These are phyloP conservation scores for Ascochyta koolunga DNA, from an alignment of 2,329 filamentous ascomycete genomes.

Conservation along the genomic window DNA sequence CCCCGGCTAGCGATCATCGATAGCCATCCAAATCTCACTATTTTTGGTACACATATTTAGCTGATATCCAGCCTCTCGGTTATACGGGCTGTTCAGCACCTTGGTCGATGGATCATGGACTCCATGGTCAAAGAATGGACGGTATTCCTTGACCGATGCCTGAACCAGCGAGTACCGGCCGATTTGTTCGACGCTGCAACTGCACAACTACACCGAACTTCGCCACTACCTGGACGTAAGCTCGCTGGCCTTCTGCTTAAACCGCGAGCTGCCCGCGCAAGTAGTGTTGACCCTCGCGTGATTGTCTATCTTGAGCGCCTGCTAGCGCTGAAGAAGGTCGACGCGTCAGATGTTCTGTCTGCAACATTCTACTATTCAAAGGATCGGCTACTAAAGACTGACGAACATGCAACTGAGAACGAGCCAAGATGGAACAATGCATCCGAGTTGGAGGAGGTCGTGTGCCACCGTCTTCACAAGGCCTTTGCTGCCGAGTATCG, in stretches of 20 bases:
- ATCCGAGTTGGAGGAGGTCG: slow-evolving; percentile 46
- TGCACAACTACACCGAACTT: slow-evolving; percentile 40
- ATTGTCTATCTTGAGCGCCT: slow-evolving; percentile 45
- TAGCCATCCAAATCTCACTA: slow-evolving; percentile 26
- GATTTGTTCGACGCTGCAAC: slow-evolving; percentile 44
- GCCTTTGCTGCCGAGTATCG: slow-evolving; percentile 43
- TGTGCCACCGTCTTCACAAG: slow-evolving; percentile 47
- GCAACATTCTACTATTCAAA: slow-evolving; percentile 44
- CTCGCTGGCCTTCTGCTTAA: slow-evolving; percentile 44
- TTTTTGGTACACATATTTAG: slow-evolving; percentile 12
- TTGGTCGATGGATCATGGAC: slow-evolving; percentile 42
- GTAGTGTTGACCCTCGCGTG: slow-evolving; percentile 43
- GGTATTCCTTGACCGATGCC: slow-evolving; percentile 43
- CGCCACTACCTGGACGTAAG: slow-evolving; percentile 44
- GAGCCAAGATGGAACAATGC: slow-evolving; percentile 41
- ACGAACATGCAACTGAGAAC: slow-evolving; percentile 25
- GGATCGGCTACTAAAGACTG: slow-evolving; percentile 37
- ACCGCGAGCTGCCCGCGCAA: slow-evolving; percentile 34
- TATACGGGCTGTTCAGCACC: slow-evolving; percentile 15
- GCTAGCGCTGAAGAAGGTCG: slow-evolving; percentile 39
- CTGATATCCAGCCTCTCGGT: slow-evolving; percentile 20
- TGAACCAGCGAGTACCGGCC: slow-evolving; percentile 39
- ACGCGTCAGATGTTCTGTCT: slow-evolving; percentile 44
- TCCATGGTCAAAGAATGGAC: slow-evolving; percentile 43
- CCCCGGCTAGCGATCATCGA: slow-evolving; percentile 1